Evolutionary conservation across 441 rosid species (phyloP).

Genomic region (Populus trichocarpa): DNA sequence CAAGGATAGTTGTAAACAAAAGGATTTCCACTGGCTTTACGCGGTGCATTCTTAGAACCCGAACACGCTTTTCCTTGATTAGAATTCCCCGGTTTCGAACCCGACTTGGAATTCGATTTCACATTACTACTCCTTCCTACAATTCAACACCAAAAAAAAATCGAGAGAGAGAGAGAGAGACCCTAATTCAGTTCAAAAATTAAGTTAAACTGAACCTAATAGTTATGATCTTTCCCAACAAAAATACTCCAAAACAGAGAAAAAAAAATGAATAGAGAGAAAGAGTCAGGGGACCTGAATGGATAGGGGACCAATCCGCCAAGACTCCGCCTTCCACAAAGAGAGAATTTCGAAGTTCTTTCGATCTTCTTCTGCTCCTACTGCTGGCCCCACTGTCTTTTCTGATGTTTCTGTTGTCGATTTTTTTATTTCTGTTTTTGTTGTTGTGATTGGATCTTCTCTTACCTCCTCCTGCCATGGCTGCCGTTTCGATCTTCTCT

Average conservation of each 20-base stretch:
- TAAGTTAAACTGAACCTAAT: neutral
- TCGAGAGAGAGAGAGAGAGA: conserved; percentile 3
- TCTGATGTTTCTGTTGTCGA: conserved; percentile 10
- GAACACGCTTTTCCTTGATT: conserved; percentile 36
- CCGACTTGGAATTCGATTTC: conserved; percentile 22
- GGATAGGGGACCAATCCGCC: conserved; percentile 29
- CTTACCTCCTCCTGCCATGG: conserved; percentile 61
- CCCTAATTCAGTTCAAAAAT: neutral
- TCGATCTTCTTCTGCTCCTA: conserved; percentile 1
- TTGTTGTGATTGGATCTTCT: conserved; percentile 35
- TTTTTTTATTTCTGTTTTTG: conserved; percentile 4
- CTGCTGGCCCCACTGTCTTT: conserved; percentile 11
- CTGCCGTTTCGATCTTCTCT: conserved; percentile 4
- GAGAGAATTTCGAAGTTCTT: conserved; percentile 21
- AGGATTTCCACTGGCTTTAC: conserved; percentile 32
- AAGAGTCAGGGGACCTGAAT: conserved; percentile 7
- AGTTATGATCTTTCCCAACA: neutral
- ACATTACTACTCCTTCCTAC: conserved; percentile 39
- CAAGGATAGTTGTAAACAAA: conserved; percentile 54
- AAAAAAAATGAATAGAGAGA: neutral
- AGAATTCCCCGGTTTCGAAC: conserved; percentile 28
- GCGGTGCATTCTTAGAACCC: conserved; percentile 36
- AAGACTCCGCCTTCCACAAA: conserved; percentile 41
- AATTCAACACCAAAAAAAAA: conserved; percentile 15
- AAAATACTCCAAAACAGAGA: too few relatives aligned